Evolutionary conservation across 2,329 filamentous ascomycete genomes (phyloP), one percentile per base, ranked within the genome.

Genomic region (Colletotrichum endophyticum): DNA sequence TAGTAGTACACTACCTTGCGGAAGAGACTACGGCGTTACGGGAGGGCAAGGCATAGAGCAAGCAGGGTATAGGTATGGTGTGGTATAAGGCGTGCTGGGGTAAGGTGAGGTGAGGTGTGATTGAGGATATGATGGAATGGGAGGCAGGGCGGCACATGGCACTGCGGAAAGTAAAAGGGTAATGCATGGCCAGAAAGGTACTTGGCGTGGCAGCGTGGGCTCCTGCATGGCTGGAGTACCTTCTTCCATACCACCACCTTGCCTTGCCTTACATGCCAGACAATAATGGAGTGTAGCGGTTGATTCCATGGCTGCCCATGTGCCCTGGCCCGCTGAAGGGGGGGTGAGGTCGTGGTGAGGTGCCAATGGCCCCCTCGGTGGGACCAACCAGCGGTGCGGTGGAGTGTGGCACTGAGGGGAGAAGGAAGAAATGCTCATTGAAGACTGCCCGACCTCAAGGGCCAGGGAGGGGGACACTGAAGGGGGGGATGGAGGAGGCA

Each of bases 61-160:
- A 22, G 66, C 49, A 72, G 44, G 64, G 49, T 32, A 64, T 64
- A n/a, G n/a, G n/a, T n/a, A 39, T 66, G 22, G 49, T 32, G 16
- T 63, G 34, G 64, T 36, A 59, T 64, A 66, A 73, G 73, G 70
- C 70, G 57, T 59, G 44, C 63, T 53, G 64, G 70, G 70, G 70
- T 53, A 27, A 36, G 34, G 53, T 53, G 30, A 36, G 34, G 53
- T 64, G 63, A 73, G 73, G 70, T 63, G 56, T 69, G 70, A 69
- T 69, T 73, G 63, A 36, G 44, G 39, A 72, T 57, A 39, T 44
- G 36, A 66, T 59, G 66, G 57, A 70, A 69, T 49, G 66, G 64
- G 30, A 39, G 73, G 61, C 16, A 62, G 30, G 44, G 44, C 44
- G 70, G 30, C 36, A 67, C 73, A 75, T 75, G 69, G 44, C 44